These are phyloP conservation scores for Torulaspora delbrueckii DNA, from an alignment of 805 yeast species.

Conservation along the genomic window DNA sequence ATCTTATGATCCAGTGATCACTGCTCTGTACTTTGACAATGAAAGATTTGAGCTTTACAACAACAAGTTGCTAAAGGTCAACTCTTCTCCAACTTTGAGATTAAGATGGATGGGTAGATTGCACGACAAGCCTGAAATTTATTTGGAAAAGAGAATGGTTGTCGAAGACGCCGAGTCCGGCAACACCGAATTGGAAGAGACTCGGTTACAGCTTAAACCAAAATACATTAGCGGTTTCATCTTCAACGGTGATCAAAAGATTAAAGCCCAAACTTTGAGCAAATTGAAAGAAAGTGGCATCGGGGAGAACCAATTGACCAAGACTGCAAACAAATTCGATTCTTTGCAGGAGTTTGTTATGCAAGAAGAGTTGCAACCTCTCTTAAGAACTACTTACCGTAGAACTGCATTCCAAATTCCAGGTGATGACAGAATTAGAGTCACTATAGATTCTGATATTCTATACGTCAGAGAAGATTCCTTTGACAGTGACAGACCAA, in stretches of 20 bases:
- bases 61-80: slow-evolving; percentile 67
- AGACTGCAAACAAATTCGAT: slow-evolving; percentile 50
- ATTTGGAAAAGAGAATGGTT: slow-evolving; percentile 72
- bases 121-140: slow-evolving; percentile 67
- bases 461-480: slow-evolving; percentile 86
- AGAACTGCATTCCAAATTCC: slow-evolving; percentile 98
- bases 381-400: slow-evolving; percentile 78
- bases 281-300: slow-evolving; percentile 63
- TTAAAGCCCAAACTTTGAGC: slow-evolving; percentile 48
- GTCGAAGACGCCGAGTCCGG: slow-evolving; percentile 45
- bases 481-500: slow-evolving; percentile 77
- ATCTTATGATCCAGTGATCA: slow-evolving; percentile 71
- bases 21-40: slow-evolving; percentile 85
- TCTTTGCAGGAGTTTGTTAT: slow-evolving; percentile 59
- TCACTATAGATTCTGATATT: slow-evolving; percentile 85
- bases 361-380: slow-evolving; percentile 71
- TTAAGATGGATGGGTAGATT: slow-evolving; percentile 89
- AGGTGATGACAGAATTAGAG: slow-evolving; percentile 89
- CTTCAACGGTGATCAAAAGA: slow-evolving; percentile 42
- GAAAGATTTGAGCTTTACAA: slow-evolving; percentile 79
- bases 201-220: slow-evolving; percentile 67
- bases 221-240: slow-evolving; percentile 76
- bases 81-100: slow-evolving; percentile 69
- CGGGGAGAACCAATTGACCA: slow-evolving; percentile 46
- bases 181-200: slow-evolving; percentile 52